Conservation (phyloP, 179 eudicot genomes). For the Gypsophila paniculata region DNA sequence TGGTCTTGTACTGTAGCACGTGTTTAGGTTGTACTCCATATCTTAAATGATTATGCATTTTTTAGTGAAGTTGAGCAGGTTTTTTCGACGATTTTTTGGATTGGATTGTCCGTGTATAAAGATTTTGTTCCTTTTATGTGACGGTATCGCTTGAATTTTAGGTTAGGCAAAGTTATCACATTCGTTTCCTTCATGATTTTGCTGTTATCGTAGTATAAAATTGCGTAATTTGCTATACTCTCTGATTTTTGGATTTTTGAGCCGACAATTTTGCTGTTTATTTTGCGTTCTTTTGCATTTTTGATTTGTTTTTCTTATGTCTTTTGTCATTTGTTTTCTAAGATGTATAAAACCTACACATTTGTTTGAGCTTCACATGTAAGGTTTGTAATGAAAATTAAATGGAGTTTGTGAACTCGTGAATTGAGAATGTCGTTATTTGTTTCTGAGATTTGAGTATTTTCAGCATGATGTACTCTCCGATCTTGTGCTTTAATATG, state of each 20-base stretch:
- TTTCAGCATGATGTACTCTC: background rate
- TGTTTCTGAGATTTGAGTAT: background rate
- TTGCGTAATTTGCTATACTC: too few relatives aligned
- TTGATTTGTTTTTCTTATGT: too few relatives aligned
- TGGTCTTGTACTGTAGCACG: background rate
- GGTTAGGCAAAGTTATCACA: background rate
- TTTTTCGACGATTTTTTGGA: too few relatives aligned
- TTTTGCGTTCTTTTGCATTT: background rate
- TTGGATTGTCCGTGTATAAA: background rate
- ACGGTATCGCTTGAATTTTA: slow-evolving; percentile 6
- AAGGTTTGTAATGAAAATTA: background rate
- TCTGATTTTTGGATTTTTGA: too few relatives aligned
- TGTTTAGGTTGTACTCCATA: background rate
- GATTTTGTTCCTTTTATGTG: background rate
- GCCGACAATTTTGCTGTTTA: background rate
- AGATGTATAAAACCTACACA: background rate
- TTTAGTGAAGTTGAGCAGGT: too few relatives aligned
- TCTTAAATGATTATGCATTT: background rate
- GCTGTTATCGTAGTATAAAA: too few relatives aligned
- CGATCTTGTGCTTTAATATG: background rate
- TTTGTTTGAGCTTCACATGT: background rate
- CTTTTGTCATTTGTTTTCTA: background rate
- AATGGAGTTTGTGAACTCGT: too few relatives aligned
- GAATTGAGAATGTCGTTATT: background rate
- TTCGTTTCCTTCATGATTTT: too few relatives aligned